Percentiles rank a stretch among this genome's conserved stretches.
These are phyloP conservation scores for Kluyveromyces siamensis DNA, from an alignment of 805 yeast species.

Conservation along the genomic window DNA sequence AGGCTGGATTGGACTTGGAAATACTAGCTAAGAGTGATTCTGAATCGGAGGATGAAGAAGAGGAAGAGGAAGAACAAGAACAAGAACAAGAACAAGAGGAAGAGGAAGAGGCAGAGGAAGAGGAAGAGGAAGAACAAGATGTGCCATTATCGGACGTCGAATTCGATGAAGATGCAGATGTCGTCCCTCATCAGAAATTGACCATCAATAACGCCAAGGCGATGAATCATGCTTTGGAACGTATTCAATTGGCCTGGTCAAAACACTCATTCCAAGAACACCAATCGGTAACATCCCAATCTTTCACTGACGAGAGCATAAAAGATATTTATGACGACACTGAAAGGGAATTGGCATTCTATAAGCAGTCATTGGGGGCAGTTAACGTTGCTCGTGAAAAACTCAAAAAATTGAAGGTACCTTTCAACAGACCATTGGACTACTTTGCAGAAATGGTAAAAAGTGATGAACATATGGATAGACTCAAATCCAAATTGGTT, in stretches of 20 bases:
- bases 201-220: conserved; percentile 88
- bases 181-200: conserved; percentile 83
- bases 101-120: conserved; percentile 39
- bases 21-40: conserved; percentile 47
- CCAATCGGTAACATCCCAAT: conserved; percentile 57
- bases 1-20: conserved; percentile 38
- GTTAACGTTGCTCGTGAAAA: conserved; percentile 62
- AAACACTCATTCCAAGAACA: conserved; percentile 76
- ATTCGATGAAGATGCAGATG: conserved; percentile 87
- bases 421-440: conserved; percentile 89
- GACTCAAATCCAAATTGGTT: conserved; percentile 69
- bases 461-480: conserved; percentile 97
- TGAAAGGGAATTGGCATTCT: conserved; percentile 89
- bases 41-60: conserved; percentile 38
- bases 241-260: conserved; percentile 51
- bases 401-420: conserved; percentile 60
- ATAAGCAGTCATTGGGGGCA: conserved; percentile 87
- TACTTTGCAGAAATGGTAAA: conserved; percentile 98
- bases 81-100: conserved; percentile 37
- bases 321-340: conserved; percentile 92
- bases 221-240: conserved; percentile 54
- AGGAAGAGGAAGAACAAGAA: conserved; percentile 31
- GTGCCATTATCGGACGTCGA: conserved; percentile 87
- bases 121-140: conserved; percentile 62
- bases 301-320: conserved; percentile 53